These are phyloP conservation scores for Metschnikowia chrysomelidarum DNA, from an alignment of 805 yeast species.

Conservation along the genomic window DNA sequence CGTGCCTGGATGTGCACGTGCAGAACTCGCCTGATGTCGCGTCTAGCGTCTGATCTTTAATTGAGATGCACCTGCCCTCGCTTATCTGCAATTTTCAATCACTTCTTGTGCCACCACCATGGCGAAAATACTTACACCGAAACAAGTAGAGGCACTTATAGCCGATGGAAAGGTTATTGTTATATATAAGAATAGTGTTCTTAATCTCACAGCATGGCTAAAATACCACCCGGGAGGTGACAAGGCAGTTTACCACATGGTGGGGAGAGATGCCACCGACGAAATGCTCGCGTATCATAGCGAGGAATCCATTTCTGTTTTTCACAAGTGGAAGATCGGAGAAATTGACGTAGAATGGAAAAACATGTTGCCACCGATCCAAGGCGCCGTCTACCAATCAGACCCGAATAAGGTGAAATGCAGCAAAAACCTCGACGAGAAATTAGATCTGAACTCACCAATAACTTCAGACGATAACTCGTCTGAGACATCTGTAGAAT, in stretches of 20 bases:
- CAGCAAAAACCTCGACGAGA: constrained; percentile 4
- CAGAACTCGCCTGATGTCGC: constrained; percentile 10
- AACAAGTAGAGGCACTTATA: constrained; percentile 54
- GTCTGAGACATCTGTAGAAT: constrained; percentile 12
- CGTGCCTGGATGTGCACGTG: too few relatives aligned
- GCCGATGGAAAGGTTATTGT: constrained; percentile 69
- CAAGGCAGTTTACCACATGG: constrained; percentile 76
- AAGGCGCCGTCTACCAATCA: constrained; percentile 55
- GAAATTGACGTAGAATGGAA: constrained; percentile 62
- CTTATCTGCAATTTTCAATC: too few relatives aligned
- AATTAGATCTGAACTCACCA: constrained; percentile 12
- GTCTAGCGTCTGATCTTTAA: constrained; percentile 3
- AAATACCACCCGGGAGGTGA: constrained; percentile 86
- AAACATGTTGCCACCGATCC: constrained; percentile 83
- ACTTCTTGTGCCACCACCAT: too few relatives aligned
- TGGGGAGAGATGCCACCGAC: constrained; percentile 88
- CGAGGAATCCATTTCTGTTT: constrained; percentile 50
- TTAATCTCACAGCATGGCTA: constrained; percentile 71
- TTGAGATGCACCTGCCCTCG: neutral
- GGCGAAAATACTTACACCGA: constrained; percentile 21
- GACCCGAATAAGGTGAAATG: neutral
- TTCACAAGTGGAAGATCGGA: constrained; percentile 66
- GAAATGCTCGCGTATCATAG: constrained; percentile 85
- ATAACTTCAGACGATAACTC: constrained; percentile 12
- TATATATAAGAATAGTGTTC: constrained; percentile 57